These are phyloP conservation scores for Aspergillus cejpii DNA, from an alignment of 2,329 filamentous ascomycete species.

Conservation along the genomic window DNA sequence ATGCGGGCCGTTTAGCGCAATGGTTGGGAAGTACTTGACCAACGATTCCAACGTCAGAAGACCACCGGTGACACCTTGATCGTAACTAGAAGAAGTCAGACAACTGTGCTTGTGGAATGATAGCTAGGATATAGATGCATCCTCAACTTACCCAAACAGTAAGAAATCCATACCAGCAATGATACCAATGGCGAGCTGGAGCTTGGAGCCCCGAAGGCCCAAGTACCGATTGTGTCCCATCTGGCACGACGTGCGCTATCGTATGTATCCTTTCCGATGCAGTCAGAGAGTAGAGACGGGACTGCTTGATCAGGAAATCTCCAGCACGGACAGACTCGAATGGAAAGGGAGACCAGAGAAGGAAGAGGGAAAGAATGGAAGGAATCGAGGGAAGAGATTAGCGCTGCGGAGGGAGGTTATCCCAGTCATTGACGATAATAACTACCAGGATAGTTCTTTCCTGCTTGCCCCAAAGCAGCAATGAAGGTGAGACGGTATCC, in stretches of 20 bases:
- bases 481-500: not conserved
- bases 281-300: too few relatives aligned
- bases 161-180: slow-evolving; percentile 42
- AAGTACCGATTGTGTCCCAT: slow-evolving; percentile 29
- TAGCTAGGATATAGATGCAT: not conserved
- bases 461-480: not conserved
- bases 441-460: too few relatives aligned
- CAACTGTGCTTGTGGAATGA: not conserved
- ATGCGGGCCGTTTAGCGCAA: slow-evolving; percentile 25
- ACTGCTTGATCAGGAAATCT: not conserved
- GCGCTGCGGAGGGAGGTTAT: slow-evolving; percentile 7
- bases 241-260: slow-evolving; percentile 5
- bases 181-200: slow-evolving; percentile 41
- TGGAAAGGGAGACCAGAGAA: not conserved
- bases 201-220: slow-evolving; percentile 37
- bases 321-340: slow-evolving; percentile 2
- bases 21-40: slow-evolving; percentile 37
- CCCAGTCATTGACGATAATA: not conserved
- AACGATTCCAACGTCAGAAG: slow-evolving; percentile 40
- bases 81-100: slow-evolving; percentile 28
- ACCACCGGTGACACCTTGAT: slow-evolving; percentile 42
- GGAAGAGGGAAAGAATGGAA: too few relatives aligned
- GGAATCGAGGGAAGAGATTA: slow-evolving; percentile 9
- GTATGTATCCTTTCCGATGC: too few relatives aligned
- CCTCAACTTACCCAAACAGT: slow-evolving; percentile 18